A percentile compares a stretch with the other conserved stretches of the same genome.
These are phyloP conservation scores for Ceratocystis lukuohia DNA, from an alignment of 2,329 filamentous ascomycete species.

Conservation along the genomic window DNA sequence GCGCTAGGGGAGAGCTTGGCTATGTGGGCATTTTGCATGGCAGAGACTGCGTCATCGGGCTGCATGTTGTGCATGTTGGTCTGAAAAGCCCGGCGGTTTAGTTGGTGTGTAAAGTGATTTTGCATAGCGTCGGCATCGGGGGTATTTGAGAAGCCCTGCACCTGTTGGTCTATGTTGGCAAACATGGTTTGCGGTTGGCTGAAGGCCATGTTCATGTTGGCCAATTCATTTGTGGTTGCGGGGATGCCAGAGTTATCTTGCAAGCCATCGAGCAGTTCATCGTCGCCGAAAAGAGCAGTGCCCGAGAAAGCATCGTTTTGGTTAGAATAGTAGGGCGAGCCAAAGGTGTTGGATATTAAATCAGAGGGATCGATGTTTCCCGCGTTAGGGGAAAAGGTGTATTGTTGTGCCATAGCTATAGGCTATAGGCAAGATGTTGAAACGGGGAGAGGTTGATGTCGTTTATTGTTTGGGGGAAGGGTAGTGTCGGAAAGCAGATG, in stretches of 20 bases:
- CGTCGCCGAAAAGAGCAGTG: conserved; percentile 69
- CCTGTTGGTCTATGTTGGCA: conserved; percentile 45
- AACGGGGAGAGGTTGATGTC: background rate
- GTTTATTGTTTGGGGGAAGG: background rate
- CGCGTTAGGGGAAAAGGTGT: conserved; percentile 13
- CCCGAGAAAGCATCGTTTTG: conserved; percentile 54
- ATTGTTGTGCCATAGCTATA: conserved; percentile 17
- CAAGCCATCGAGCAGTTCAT: conserved; percentile 71
- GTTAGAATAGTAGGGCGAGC: conserved; percentile 13
- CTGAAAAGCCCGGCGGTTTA: conserved; percentile 65
- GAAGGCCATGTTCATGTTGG: conserved; percentile 44
- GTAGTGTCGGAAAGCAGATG: background rate
- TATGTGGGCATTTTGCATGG: conserved; percentile 10
- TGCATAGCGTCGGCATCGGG: conserved; percentile 86
- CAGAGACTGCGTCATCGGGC: conserved; percentile 36
- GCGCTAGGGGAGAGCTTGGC: conserved; percentile 5
- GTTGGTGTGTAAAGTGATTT: conserved; percentile 56
- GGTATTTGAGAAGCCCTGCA: conserved; percentile 77
- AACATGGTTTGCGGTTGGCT: conserved; percentile 27
- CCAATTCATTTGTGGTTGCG: conserved; percentile 44
- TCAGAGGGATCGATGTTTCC: conserved; percentile 12
- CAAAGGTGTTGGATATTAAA: conserved; percentile 13
- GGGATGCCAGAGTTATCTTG: conserved; percentile 39
- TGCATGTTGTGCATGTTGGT: conserved; percentile 43
- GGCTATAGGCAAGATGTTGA: background rate